phyloP scores from a whole-genome alignment of 169 alveolate species.

The Toxoplasma gondii region DNA sequence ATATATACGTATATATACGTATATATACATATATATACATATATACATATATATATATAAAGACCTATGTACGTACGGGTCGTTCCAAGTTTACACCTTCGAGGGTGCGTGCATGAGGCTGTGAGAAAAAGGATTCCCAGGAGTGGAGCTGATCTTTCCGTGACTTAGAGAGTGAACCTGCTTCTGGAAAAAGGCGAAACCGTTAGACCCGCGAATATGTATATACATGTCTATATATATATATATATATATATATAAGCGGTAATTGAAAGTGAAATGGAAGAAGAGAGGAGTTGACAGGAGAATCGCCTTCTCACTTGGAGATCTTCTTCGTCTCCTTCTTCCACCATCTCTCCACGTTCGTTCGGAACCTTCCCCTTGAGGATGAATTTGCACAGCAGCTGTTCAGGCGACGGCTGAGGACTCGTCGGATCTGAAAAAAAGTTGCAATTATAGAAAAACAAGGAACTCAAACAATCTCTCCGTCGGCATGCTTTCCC shows the following conservation, averaged over 20 bases:
- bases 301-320: not conserved
- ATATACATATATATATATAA: not conserved
- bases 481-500: too few relatives aligned
- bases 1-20: not conserved
- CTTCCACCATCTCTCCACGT: slow-evolving; percentile 13
- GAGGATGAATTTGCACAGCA: slow-evolving; percentile 11
- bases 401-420: slow-evolving; percentile 44
- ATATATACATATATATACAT: not conserved
- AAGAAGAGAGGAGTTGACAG: too few relatives aligned
- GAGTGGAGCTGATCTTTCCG: too few relatives aligned
- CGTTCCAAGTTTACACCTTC: too few relatives aligned
- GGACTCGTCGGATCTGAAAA: not conserved
- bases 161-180: too few relatives aligned
- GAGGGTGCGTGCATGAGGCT: too few relatives aligned
- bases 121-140: too few relatives aligned
- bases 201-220: too few relatives aligned
- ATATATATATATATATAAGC: too few relatives aligned
- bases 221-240: not conserved
- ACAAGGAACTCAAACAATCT: not conserved
- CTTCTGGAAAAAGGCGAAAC: too few relatives aligned
- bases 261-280: too few relatives aligned
- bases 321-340: slow-evolving; percentile 42
- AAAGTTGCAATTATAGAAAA: not conserved
- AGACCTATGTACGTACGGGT: too few relatives aligned
- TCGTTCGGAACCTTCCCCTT: slow-evolving; percentile 30